A percentile compares a stretch with the other conserved stretches of the same genome.
Evolutionary conservation across 2,329 filamentous ascomycete genomes (phyloP).

Genomic region (Hymenotorrendiella dingleyae): DNA sequence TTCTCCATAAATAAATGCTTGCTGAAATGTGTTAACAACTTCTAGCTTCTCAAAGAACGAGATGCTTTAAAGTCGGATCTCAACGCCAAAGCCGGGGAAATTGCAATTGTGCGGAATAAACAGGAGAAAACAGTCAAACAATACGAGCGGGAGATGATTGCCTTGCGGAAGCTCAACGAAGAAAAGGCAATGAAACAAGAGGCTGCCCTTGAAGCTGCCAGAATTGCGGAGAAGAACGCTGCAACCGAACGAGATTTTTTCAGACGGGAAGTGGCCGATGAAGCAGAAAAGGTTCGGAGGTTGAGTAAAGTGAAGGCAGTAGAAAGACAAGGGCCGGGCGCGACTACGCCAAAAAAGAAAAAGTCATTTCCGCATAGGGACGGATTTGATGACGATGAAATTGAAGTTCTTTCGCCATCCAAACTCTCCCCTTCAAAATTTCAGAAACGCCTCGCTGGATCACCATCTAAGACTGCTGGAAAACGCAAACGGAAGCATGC

Average conservation of each 20-base stretch:
- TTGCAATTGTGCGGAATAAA: constrained; percentile 68
- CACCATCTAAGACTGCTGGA: constrained; percentile 51
- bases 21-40: background rate
- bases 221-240: constrained; percentile 57
- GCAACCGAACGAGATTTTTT: constrained; percentile 68
- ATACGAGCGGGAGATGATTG: constrained; percentile 56
- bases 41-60: constrained; percentile 42
- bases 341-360: constrained; percentile 57
- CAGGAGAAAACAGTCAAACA: constrained; percentile 55
- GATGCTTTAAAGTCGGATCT: constrained; percentile 52
- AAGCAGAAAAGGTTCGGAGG: constrained; percentile 34
- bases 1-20: too few species aligned
- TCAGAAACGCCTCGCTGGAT: constrained; percentile 36
- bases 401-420: constrained; percentile 42
- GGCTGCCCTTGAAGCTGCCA: constrained; percentile 57
- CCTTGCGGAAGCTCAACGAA: constrained; percentile 55
- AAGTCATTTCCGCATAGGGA: constrained; percentile 59
- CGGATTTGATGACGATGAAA: constrained; percentile 61
- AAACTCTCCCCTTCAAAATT: constrained; percentile 41
- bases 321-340: constrained; percentile 34
- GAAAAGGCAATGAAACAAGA: constrained; percentile 61
- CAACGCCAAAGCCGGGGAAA: constrained; percentile 62
- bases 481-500: constrained; percentile 64
- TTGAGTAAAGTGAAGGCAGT: constrained; percentile 38
- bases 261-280: constrained; percentile 64